Conservation (phyloP, 441 rosid species). For the Pelargonium myrrhifolium region DNA sequence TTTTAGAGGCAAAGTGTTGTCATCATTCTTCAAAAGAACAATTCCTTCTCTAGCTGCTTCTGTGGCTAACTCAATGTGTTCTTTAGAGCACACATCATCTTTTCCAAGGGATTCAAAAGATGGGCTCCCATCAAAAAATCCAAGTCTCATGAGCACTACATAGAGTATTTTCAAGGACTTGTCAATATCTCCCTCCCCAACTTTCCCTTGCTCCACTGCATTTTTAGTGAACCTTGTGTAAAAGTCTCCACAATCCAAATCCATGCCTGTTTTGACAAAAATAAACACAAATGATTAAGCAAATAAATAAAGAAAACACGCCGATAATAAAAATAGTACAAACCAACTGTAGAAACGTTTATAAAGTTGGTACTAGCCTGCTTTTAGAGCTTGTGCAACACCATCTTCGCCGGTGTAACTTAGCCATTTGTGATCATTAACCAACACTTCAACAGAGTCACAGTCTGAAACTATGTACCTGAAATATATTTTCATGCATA, state of each 20-base stretch:
- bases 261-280: slow-evolving; percentile 25
- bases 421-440: slow-evolving; percentile 21
- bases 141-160: slow-evolving; percentile 46
- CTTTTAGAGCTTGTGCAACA: slow-evolving; percentile 29
- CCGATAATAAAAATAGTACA: too few species aligned
- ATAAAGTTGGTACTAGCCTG: slow-evolving; percentile 28
- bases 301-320: too few species aligned
- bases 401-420: slow-evolving; percentile 33
- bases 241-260: slow-evolving; percentile 38
- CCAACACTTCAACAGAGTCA: slow-evolving; percentile 37
- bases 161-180: slow-evolving; percentile 31
- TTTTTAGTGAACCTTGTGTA: slow-evolving; percentile 24
- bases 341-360: too few species aligned
- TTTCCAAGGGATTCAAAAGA: slow-evolving; percentile 31
- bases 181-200: slow-evolving; percentile 33
- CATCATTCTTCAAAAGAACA: slow-evolving; percentile 45
- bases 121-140: slow-evolving; percentile 40
- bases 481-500: neutral
- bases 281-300: too few species aligned
- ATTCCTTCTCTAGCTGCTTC: slow-evolving; percentile 53
- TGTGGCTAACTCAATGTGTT: slow-evolving; percentile 33
- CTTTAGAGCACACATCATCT: slow-evolving; percentile 31
- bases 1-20: slow-evolving; percentile 32
- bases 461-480: slow-evolving; percentile 44
- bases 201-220: slow-evolving; percentile 34